Base-by-base conservation (phyloP, 768 basidiomycete genomes). In the Nidularia pulvinata region DNA sequence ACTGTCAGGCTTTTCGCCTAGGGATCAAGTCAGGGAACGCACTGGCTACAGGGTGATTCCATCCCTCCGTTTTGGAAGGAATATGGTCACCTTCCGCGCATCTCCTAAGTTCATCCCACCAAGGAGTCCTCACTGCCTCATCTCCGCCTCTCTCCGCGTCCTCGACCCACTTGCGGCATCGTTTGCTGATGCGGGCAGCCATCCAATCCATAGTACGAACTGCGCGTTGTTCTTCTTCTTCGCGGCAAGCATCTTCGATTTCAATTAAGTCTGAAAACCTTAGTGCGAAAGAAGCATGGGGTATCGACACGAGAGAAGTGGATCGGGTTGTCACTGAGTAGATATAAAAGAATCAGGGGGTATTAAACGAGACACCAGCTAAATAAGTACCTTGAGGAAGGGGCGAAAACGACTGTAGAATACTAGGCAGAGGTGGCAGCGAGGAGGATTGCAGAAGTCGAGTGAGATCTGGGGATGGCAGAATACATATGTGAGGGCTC, bases 41-140 rank as follows among this genome's bases (percentile, higher is more conserved):
- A 93, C 92, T 70, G 22, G 92, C 84, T 46, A 85, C 82, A 48
- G 92, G 92, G 69, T 94, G 92, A 61, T 93, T 94, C 92, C 92
- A 94, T 46, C 83, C 88, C 62, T 94, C 92, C 1, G 70, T 64
- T 63, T 77, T 85, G 34, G 81, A 82, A 7, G 92, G 92, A 7
- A 86, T 74, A 66, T 83, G 77, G 62, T 93, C 90, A 0, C 89
- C 90, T 64, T 93, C 88, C 1, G 80, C 77, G 66, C 92, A 94
- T 9, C 83, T 78, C 60, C 79, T 76, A 37, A 94, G 76, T 64
- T 94, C 92, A 57, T 91, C 88, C 92, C 92, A 94, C 92, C 92
- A 94, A 1, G 91, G 91, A 7, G 89, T 84, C 48, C 81, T 73
- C 44, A 71, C 51, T 1, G 60, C 47, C 42, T 79, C 71, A 45